Percentiles rank a stretch among this genome's conserved stretches.
These are phyloP conservation scores for Euryodendron excelsum DNA, from an alignment of 148 eudicot species.

Conservation along the genomic window DNA sequence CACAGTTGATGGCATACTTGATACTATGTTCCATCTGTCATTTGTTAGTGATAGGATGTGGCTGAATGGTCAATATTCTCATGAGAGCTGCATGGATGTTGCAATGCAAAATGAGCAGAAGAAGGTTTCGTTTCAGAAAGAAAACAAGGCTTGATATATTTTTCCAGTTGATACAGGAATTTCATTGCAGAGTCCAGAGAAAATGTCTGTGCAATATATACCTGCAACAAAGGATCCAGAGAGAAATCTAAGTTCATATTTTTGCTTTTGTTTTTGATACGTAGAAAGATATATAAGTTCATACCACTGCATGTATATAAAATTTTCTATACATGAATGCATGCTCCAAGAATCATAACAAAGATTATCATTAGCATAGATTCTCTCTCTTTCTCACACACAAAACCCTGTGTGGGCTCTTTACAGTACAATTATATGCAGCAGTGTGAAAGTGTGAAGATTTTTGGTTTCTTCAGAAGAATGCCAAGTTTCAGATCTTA, in stretches of 20 bases:
- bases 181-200: not conserved
- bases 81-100: constrained; percentile 54
- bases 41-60: constrained; percentile 71
- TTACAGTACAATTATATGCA: too few relatives aligned
- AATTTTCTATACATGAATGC: not conserved
- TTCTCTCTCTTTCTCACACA: too few relatives aligned
- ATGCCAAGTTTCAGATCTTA: constrained; percentile 85
- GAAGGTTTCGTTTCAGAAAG: not conserved
- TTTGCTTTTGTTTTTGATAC: not conserved
- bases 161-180: too few relatives aligned
- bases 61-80: constrained; percentile 81
- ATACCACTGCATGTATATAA: not conserved
- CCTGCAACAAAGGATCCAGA: not conserved
- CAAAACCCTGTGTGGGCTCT: too few relatives aligned
- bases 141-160: not conserved
- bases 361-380: too few relatives aligned
- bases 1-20: constrained; percentile 74
- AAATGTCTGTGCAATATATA: too few relatives aligned
- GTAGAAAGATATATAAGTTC: not conserved
- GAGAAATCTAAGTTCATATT: not conserved
- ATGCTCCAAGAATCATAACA: not conserved
- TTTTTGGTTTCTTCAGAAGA: constrained; percentile 70
- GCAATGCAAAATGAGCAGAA: not conserved
- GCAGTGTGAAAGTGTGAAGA: too few relatives aligned
- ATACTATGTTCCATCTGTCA: constrained; percentile 61